Percentiles rank a stretch among this genome's conserved stretches.
These are phyloP conservation scores for Scheffersomyces illinoinensis DNA, from an alignment of 1,139 yeast species.

Conservation along the genomic window DNA sequence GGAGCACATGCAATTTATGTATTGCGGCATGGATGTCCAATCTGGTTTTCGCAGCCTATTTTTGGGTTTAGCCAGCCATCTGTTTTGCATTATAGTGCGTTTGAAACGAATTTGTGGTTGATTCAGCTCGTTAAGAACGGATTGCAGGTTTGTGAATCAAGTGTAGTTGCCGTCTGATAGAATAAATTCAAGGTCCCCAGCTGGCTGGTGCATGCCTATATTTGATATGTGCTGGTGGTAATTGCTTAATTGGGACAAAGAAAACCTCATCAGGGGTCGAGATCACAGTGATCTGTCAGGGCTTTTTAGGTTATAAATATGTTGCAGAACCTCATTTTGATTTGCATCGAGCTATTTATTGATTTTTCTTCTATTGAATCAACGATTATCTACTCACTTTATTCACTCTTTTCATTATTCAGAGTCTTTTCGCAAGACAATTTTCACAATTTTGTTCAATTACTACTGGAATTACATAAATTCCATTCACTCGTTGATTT, in stretches of 20 bases:
- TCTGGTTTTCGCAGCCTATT: neutral
- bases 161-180: neutral
- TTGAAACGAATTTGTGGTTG: neutral
- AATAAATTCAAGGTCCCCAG: neutral
- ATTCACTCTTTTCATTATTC: no score
- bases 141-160: neutral
- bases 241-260: neutral
- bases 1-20: neutral
- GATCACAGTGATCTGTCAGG: neutral
- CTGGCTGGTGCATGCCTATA: conserved; percentile 1
- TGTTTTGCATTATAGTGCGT: neutral
- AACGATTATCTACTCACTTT: neutral
- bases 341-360: neutral
- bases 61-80: conserved; percentile 1
- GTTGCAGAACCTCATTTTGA: neutral
- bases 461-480: neutral
- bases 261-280: neutral
- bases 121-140: neutral
- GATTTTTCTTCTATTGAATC: neutral
- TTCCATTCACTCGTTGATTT: neutral
- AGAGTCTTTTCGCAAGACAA: neutral
- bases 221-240: neutral
- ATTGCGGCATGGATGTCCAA: neutral
- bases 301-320: neutral
- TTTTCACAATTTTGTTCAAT: neutral